Percentiles rank a stretch among this genome's conserved stretches.
Conservation (phyloP, 345 rosid species). For the Hypericum perforatum region DNA sequence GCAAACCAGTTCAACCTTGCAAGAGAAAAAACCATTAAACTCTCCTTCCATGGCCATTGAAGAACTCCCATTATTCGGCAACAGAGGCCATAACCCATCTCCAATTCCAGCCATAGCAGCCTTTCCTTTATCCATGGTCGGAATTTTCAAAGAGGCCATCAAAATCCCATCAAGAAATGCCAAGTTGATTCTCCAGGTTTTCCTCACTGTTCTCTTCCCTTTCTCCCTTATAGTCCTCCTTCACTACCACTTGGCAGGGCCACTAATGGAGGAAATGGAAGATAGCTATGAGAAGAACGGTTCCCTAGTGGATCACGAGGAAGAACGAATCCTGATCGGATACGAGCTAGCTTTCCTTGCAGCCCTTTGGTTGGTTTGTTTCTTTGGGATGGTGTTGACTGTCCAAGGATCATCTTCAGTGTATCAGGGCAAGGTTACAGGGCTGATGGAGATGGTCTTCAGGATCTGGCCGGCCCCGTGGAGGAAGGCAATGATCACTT, state of each 20-base stretch:
- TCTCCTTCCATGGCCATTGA: too few species aligned
- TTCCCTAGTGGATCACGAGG: not conserved
- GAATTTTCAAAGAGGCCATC: slow-evolving; percentile 11
- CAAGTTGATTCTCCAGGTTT: slow-evolving; percentile 4
- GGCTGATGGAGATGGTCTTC: not conserved
- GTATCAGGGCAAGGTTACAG: not conserved
- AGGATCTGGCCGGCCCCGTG: not conserved
- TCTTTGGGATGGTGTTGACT: slow-evolving; percentile 6
- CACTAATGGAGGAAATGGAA: slow-evolving; percentile 4
- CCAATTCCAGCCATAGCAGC: too few species aligned
- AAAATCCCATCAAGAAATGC: slow-evolving; percentile 8
- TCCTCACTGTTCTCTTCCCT: slow-evolving; percentile 1
- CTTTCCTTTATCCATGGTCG: not conserved
- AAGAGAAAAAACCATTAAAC: too few species aligned
- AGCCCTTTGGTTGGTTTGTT: slow-evolving; percentile 1
- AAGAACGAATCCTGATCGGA: slow-evolving; percentile 2
- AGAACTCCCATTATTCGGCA: too few species aligned
- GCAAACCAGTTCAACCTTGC: too few species aligned
- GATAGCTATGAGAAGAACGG: slow-evolving; percentile 6
- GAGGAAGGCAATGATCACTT: slow-evolving; percentile 10
- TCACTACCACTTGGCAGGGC: not conserved
- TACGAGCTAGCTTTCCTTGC: slow-evolving; percentile 4
- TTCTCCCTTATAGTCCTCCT: slow-evolving; percentile 10
- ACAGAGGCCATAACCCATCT: too few species aligned
- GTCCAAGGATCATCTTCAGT: slow-evolving; percentile 4